A percentile compares a stretch with the other conserved stretches of the same genome.
Conservation (phyloP, 2,329 filamentous ascomycete species). For the Rhinocladiella mackenziei region DNA sequence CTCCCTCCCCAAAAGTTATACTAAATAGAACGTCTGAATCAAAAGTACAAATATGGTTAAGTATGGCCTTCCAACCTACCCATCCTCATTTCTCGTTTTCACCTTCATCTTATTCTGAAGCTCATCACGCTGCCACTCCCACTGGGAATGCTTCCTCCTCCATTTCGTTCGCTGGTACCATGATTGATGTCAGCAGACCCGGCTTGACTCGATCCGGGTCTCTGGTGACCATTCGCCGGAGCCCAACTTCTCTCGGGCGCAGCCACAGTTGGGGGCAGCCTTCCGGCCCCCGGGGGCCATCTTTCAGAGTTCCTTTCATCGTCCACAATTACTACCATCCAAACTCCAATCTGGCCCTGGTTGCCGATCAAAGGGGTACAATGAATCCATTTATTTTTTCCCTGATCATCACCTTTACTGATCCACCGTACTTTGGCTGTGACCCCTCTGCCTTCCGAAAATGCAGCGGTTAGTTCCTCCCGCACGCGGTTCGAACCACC, state of each 20-base stretch:
- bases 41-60: too few species aligned
- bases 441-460: slow-evolving; percentile 65
- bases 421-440: slow-evolving; percentile 73
- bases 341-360: slow-evolving; percentile 67
- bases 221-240: slow-evolving; percentile 10
- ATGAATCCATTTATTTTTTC: slow-evolving; percentile 69
- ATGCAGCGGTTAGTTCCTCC: slow-evolving; percentile 54
- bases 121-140: slow-evolving; percentile 20
- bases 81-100: not conserved
- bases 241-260: slow-evolving; percentile 13
- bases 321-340: slow-evolving; percentile 73
- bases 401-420: slow-evolving; percentile 46
- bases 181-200: slow-evolving; percentile 9
- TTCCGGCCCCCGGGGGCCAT: slow-evolving; percentile 14
- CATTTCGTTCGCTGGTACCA: slow-evolving; percentile 5
- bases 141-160: slow-evolving; percentile 14
- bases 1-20: too few species aligned
- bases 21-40: too few species aligned
- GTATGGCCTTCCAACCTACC: too few species aligned
- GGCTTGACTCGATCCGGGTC: slow-evolving; percentile 4
- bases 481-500: slow-evolving; percentile 50
- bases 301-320: slow-evolving; percentile 45
- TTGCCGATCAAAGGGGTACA: slow-evolving; percentile 67
- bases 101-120: slow-evolving; percentile 17
- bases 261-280: slow-evolving; percentile 16